Conservation (phyloP, 2,329 filamentous ascomycete species). For the Pseudophaeomoniella oleicola region DNA sequence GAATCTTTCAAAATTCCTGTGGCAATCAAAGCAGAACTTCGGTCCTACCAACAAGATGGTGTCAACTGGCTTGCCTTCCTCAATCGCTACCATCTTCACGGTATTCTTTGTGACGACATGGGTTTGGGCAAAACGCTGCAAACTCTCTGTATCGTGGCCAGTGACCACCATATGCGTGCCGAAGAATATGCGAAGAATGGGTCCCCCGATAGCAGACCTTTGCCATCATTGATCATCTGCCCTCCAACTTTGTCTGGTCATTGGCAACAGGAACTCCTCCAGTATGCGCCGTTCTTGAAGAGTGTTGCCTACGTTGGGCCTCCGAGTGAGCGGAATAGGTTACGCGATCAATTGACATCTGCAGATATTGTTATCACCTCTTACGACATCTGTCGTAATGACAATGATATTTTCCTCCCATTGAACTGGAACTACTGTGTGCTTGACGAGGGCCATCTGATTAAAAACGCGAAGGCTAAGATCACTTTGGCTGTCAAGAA, state of each 20-base stretch:
- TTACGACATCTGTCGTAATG: slow-evolving; percentile 95
- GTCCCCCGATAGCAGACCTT: slow-evolving; percentile 58
- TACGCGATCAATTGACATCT: slow-evolving; percentile 54
- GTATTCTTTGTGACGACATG: slow-evolving; percentile 98
- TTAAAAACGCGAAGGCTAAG: slow-evolving; percentile 98
- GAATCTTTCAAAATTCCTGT: slow-evolving; percentile 89
- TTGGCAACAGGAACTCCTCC: slow-evolving; percentile 95
- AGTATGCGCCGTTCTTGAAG: slow-evolving; percentile 85
- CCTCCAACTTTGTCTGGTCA: slow-evolving; percentile 92
- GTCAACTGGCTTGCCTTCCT: slow-evolving; percentile 98
- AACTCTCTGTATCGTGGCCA: slow-evolving; percentile 94
- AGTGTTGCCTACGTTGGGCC: slow-evolving; percentile 86
- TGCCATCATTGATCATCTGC: slow-evolving; percentile 90
- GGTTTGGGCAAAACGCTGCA: slow-evolving; percentile 95
- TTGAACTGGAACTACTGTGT: slow-evolving; percentile 96
- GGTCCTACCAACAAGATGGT: slow-evolving; percentile 95
- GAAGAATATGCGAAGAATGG: slow-evolving; percentile 79
- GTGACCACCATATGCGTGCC: slow-evolving; percentile 85
- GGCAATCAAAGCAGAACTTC: slow-evolving; percentile 88
- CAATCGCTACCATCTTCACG: slow-evolving; percentile 94
- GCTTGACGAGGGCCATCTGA: slow-evolving; percentile 90
- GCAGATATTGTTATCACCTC: slow-evolving; percentile 94
- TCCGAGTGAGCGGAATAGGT: slow-evolving; percentile 60
- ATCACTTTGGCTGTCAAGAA: slow-evolving; percentile 86
- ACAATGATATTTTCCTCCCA: slow-evolving; percentile 67